Conservation (phyloP, 2,329 filamentous ascomycete species). For the Alternaria sp. region DNA sequence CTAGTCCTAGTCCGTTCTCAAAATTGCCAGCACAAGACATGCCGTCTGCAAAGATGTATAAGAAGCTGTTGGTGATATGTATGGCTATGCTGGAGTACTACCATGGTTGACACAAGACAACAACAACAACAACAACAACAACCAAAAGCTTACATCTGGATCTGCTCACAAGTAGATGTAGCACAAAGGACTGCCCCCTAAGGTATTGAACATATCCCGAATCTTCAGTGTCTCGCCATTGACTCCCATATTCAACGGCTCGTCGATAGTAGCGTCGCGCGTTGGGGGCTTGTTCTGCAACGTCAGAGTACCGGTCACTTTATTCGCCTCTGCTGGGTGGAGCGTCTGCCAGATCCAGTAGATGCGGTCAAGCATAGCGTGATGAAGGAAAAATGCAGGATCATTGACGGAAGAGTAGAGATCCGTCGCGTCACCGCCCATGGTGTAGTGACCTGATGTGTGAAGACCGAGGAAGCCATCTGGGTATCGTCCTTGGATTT, state of each 20-base stretch:
- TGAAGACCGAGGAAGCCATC: slow-evolving; percentile 10
- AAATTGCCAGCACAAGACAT: not conserved
- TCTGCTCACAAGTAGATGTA: slow-evolving; percentile 4
- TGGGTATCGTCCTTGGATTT: slow-evolving; percentile 10
- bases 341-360: slow-evolving; percentile 12
- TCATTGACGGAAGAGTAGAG: slow-evolving; percentile 13
- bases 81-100: not conserved
- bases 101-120: not conserved
- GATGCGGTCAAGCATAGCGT: slow-evolving; percentile 12
- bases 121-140: not conserved
- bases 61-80: not conserved
- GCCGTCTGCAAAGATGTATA: not conserved
- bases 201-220: slow-evolving; percentile 8
- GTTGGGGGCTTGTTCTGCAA: not conserved
- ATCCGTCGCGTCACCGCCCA: not conserved
- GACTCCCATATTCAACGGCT: slow-evolving; percentile 5
- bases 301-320: slow-evolving; percentile 10
- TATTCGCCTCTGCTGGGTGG: slow-evolving; percentile 10
- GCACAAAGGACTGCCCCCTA: slow-evolving; percentile 6
- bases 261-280: slow-evolving; percentile 10
- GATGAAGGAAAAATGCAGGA: slow-evolving; percentile 9
- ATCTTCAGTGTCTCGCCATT: slow-evolving; percentile 10
- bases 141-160: not conserved
- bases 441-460: slow-evolving; percentile 6
- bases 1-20: not conserved